Conservation (phyloP, 2,329 filamentous ascomycete genomes). For the Exophiala mesophila region DNA sequence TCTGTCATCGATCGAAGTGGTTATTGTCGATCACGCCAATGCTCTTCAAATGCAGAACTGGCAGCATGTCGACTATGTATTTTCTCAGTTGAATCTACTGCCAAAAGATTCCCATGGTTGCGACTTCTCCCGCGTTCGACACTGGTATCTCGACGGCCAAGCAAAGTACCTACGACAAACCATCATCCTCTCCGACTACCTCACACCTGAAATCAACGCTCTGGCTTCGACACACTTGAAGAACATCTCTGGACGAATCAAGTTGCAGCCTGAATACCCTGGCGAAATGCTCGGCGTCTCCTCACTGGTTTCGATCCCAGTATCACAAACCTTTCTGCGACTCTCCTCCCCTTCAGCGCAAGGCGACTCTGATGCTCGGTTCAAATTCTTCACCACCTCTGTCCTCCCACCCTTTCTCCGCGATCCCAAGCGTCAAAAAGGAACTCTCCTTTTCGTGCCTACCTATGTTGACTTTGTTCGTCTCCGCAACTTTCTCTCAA, state of each 20-base stretch:
- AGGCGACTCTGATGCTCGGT: slow-evolving; percentile 78
- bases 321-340: slow-evolving; percentile 84
- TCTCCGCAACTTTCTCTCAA: slow-evolving; percentile 86
- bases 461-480: slow-evolving; percentile 94
- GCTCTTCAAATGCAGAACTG: slow-evolving; percentile 96
- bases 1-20: slow-evolving; percentile 80
- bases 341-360: slow-evolving; percentile 68
- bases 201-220: slow-evolving; percentile 81
- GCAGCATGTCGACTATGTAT: slow-evolving; percentile 90
- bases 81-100: slow-evolving; percentile 84
- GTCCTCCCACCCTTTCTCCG: slow-evolving; percentile 71
- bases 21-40: slow-evolving; percentile 86
- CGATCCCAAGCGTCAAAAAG: slow-evolving; percentile 59
- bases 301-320: slow-evolving; percentile 48
- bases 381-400: slow-evolving; percentile 82
- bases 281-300: slow-evolving; percentile 70
- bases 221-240: slow-evolving; percentile 70
- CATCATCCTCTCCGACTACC: slow-evolving; percentile 72
- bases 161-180: slow-evolving; percentile 80
- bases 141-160: slow-evolving; percentile 88
- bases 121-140: slow-evolving; percentile 84
- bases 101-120: slow-evolving; percentile 86
- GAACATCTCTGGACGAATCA: slow-evolving; percentile 75
- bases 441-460: slow-evolving; percentile 83
- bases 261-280: slow-evolving; percentile 63